A percentile compares a stretch with the other conserved stretches of the same genome.
phyloP scores from a whole-genome alignment of 352 stramenopile species.

The Phytophthora macrochlamydospora region DNA sequence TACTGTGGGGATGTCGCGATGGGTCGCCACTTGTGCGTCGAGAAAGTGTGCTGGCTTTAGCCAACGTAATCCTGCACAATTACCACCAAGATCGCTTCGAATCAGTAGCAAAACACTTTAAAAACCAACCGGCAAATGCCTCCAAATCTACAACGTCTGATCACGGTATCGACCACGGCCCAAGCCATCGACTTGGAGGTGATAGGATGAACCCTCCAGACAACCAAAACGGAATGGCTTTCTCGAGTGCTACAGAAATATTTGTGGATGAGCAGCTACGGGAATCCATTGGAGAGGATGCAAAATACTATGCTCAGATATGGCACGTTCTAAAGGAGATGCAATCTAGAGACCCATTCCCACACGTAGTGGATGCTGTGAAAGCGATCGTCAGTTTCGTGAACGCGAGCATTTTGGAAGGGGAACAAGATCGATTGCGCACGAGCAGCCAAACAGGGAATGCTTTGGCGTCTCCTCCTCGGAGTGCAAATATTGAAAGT shows the following conservation, averaged over 20 bases:
- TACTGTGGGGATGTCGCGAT: constrained; percentile 74
- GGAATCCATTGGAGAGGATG: constrained; percentile 52
- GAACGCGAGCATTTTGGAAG: constrained; percentile 59
- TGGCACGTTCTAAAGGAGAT: constrained; percentile 87
- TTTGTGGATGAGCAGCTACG: constrained; percentile 53
- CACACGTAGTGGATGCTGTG: constrained; percentile 61
- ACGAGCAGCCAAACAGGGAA: constrained; percentile 32
- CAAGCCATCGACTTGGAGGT: constrained; percentile 18
- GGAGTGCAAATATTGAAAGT: constrained; percentile 25
- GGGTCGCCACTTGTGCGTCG: constrained; percentile 83
- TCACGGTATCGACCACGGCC: not conserved
- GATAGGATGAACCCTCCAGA: constrained; percentile 13
- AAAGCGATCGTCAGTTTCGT: constrained; percentile 73
- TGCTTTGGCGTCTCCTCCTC: constrained; percentile 31
- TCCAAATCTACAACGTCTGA: constrained; percentile 5
- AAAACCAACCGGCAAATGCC: constrained; percentile 45
- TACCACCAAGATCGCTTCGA: constrained; percentile 88
- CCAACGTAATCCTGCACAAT: constrained; percentile 87
- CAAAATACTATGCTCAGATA: constrained; percentile 86
- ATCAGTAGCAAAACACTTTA: constrained; percentile 80
- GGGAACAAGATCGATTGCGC: constrained; percentile 57
- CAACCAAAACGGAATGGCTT: constrained; percentile 14
- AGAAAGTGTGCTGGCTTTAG: constrained; percentile 85
- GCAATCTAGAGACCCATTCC: constrained; percentile 89
- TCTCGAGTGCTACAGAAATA: constrained; percentile 25